Evolutionary conservation across 2,329 filamentous ascomycete species (phyloP).

Genomic region (Dactylellina leptospora): DNA sequence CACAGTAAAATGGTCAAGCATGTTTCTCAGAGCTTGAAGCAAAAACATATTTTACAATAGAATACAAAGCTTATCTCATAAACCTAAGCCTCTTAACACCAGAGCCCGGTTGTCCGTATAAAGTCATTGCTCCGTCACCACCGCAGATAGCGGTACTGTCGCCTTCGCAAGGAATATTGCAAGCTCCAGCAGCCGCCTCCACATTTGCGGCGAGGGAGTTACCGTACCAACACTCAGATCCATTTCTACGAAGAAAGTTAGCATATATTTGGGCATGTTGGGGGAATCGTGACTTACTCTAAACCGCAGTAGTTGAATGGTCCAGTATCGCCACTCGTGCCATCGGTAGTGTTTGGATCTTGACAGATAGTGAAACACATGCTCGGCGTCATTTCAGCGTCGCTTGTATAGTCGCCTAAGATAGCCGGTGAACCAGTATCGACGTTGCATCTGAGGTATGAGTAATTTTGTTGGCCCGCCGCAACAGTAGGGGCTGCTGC

Average conservation of each 20-base stretch:
- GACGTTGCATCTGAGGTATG: background rate
- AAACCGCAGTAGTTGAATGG: conserved; percentile 17
- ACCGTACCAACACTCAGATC: conserved; percentile 8
- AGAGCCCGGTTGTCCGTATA: background rate
- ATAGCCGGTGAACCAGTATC: background rate
- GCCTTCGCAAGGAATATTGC: background rate
- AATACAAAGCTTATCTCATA: background rate
- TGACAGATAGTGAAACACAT: conserved; percentile 12
- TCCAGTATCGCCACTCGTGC: background rate
- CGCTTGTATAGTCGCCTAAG: background rate
- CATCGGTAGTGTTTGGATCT: background rate
- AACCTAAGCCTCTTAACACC: background rate
- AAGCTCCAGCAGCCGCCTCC: background rate
- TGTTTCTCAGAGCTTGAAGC: background rate
- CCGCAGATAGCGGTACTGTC: conserved; percentile 15
- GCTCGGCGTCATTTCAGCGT: conserved; percentile 5
- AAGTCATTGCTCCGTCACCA: background rate
- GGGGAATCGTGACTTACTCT: conserved; percentile 13
- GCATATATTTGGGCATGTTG: background rate
- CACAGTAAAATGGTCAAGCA: background rate
- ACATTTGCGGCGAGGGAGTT: background rate
- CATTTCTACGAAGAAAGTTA: conserved; percentile 6
- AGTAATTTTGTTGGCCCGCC: background rate
- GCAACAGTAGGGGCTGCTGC: background rate
- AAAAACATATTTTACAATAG: background rate